phyloP scores from a whole-genome alignment of 306 rosid genomes.

The Cicer judaicum region DNA sequence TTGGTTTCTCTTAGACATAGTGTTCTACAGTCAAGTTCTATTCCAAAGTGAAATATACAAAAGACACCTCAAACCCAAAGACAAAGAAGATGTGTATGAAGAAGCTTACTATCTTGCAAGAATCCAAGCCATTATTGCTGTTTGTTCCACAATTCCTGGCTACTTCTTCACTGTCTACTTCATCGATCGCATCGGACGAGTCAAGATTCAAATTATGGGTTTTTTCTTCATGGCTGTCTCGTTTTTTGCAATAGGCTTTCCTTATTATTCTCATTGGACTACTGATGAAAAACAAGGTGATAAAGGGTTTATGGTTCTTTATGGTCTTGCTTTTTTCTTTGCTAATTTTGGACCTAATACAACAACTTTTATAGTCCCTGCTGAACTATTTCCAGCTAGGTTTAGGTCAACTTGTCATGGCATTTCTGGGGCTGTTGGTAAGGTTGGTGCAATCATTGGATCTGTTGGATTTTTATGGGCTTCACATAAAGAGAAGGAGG shows the following conservation, averaged over 20 bases:
- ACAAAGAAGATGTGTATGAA: background rate
- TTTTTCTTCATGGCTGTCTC: slow-evolving; percentile 63
- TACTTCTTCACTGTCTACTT: slow-evolving; percentile 72
- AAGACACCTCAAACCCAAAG: background rate
- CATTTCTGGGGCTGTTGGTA: slow-evolving; percentile 75
- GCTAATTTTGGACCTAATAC: slow-evolving; percentile 93
- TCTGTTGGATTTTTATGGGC: slow-evolving; percentile 68
- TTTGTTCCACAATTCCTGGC: slow-evolving; percentile 74
- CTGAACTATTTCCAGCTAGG: slow-evolving; percentile 82
- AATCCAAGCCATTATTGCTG: slow-evolving; percentile 66
- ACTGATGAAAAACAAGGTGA: accelerated
- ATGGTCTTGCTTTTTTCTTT: slow-evolving; percentile 77
- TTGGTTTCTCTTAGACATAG: slow-evolving; percentile 73
- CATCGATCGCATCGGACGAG: slow-evolving; percentile 76
- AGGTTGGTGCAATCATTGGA: slow-evolving; percentile 77
- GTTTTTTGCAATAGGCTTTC: slow-evolving; percentile 61
- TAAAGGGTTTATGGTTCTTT: slow-evolving; percentile 56
- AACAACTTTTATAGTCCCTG: slow-evolving; percentile 79
- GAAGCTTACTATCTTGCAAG: slow-evolving; percentile 53
- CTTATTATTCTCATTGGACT: slow-evolving; percentile 58
- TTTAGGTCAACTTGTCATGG: slow-evolving; percentile 84
- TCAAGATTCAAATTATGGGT: slow-evolving; percentile 68
- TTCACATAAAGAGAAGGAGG: slow-evolving; percentile 35
- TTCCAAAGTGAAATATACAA: slow-evolving; percentile 67
- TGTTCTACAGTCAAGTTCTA: slow-evolving; percentile 74